phyloP scores from a whole-genome alignment of 441 rosid genomes.

The Cnidoscolus chayamansa region DNA sequence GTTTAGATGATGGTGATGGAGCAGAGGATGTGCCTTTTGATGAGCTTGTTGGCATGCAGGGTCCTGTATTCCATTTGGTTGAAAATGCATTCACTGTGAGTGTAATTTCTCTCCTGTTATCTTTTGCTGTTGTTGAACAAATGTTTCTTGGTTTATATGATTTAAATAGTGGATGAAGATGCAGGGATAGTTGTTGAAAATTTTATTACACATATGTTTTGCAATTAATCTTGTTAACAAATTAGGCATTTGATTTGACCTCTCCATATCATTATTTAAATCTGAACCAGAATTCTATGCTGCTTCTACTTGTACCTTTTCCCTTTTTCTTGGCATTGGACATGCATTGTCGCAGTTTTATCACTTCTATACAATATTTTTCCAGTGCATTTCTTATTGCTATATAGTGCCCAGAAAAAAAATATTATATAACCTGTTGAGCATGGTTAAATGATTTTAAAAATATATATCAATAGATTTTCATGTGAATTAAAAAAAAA shows the following conservation, averaged over 20 bases:
- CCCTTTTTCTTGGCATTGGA: not conserved
- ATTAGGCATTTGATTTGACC: not conserved
- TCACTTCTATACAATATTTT: not conserved
- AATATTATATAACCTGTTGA: too few relatives aligned
- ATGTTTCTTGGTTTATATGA: too few relatives aligned
- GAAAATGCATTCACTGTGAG: slow-evolving; percentile 99
- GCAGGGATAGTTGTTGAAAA: not conserved
- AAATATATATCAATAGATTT: not conserved
- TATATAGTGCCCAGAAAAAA: not conserved
- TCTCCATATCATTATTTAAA: not conserved
- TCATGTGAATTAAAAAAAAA: not conserved
- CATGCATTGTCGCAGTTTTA: not conserved
- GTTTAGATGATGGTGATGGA: slow-evolving; percentile 97
- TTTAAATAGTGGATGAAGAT: not conserved
- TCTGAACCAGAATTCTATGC: not conserved
- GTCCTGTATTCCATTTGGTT: slow-evolving; percentile 98
- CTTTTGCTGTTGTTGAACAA: not conserved
- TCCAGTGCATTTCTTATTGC: not conserved
- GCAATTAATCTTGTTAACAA: not conserved
- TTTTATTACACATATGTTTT: not conserved
- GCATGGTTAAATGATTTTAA: not conserved
- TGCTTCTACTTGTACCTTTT: not conserved
- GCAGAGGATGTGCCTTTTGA: slow-evolving; percentile 99
- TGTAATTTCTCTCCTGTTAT: slow-evolving; percentile 5
- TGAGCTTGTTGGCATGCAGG: slow-evolving; percentile 99